Percentiles rank a stretch among this genome's conserved stretches.
These are phyloP conservation scores for Sonneratia caseolaris DNA, from an alignment of 345 rosid genomes.

Conservation along the genomic window DNA sequence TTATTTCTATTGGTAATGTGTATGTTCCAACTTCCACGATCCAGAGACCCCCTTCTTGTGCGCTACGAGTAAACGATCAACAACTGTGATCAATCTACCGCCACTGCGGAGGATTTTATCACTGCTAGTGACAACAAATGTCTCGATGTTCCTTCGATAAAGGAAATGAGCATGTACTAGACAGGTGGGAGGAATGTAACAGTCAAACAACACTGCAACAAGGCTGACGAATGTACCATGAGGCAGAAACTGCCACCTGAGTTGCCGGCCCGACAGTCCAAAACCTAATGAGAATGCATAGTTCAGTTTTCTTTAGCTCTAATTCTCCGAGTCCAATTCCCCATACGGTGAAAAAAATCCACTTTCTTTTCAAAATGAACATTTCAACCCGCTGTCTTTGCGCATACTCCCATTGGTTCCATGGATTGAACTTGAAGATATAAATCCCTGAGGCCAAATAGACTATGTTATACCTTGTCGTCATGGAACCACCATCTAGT, in stretches of 20 bases:
- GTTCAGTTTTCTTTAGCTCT: too few relatives aligned
- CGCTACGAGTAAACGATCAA: background rate
- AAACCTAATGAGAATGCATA: background rate
- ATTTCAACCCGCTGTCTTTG: background rate
- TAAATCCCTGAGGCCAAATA: background rate
- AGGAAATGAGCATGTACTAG: background rate
- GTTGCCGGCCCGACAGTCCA: background rate
- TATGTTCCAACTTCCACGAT: background rate
- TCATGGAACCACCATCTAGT: conserved; percentile 99
- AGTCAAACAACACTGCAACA: background rate
- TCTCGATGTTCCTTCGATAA: background rate
- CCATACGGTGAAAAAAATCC: background rate
- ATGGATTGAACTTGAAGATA: background rate
- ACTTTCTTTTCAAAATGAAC: too few relatives aligned
- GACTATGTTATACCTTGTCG: conserved; percentile 50
- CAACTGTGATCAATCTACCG: background rate
- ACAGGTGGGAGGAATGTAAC: background rate
- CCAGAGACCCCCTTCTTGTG: background rate
- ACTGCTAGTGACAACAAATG: background rate
- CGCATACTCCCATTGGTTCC: background rate
- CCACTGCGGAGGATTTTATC: background rate
- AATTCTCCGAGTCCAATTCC: background rate
- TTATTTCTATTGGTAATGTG: background rate
- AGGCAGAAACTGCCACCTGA: background rate
- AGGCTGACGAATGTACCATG: background rate